A percentile compares a stretch with the other conserved stretches of the same genome.
These are phyloP conservation scores for Peribolospora baueri DNA, from an alignment of 768 basidiomycete species.

Conservation along the genomic window DNA sequence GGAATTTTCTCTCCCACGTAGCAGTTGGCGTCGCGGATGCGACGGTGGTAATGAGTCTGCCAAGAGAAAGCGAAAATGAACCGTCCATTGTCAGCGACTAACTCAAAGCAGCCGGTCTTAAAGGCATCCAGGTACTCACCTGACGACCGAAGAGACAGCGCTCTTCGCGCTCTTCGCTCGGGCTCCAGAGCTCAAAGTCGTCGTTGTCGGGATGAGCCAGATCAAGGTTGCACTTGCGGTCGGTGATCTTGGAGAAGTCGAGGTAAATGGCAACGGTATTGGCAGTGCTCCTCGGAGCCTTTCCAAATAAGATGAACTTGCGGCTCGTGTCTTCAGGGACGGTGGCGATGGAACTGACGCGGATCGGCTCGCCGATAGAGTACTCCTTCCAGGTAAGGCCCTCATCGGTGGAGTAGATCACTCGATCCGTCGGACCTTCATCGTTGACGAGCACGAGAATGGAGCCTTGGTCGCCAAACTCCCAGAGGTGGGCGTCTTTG, in stretches of 20 bases:
- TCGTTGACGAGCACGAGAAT: slow-evolving; percentile 85
- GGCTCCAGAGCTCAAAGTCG: slow-evolving; percentile 95
- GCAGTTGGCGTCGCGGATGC: slow-evolving; percentile 53
- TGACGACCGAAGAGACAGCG: slow-evolving; percentile 76
- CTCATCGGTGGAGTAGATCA: slow-evolving; percentile 74
- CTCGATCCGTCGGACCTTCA: slow-evolving; percentile 69
- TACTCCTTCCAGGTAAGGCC: slow-evolving; percentile 74
- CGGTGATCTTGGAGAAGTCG: slow-evolving; percentile 62
- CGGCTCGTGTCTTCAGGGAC: slow-evolving; percentile 76
- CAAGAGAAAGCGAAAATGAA: not conserved
- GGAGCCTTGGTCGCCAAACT: slow-evolving; percentile 91
- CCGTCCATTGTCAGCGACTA: not conserved
- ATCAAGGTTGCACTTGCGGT: slow-evolving; percentile 40
- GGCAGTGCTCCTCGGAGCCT: slow-evolving; percentile 24
- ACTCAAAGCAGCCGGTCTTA: not conserved
- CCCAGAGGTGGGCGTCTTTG: slow-evolving; percentile 94
- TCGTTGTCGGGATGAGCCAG: slow-evolving; percentile 40
- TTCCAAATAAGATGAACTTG: slow-evolving; percentile 65
- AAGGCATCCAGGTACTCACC: slow-evolving; percentile 22
- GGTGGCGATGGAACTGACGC: slow-evolving; percentile 55
- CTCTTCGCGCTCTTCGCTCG: slow-evolving; percentile 66
- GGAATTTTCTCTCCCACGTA: slow-evolving; percentile 47
- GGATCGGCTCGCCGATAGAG: slow-evolving; percentile 48
- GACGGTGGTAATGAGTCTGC: slow-evolving; percentile 75
- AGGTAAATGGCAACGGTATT: slow-evolving; percentile 51